Conservation (phyloP, 352 stramenopile genomes). For the Albugo candida region DNA sequence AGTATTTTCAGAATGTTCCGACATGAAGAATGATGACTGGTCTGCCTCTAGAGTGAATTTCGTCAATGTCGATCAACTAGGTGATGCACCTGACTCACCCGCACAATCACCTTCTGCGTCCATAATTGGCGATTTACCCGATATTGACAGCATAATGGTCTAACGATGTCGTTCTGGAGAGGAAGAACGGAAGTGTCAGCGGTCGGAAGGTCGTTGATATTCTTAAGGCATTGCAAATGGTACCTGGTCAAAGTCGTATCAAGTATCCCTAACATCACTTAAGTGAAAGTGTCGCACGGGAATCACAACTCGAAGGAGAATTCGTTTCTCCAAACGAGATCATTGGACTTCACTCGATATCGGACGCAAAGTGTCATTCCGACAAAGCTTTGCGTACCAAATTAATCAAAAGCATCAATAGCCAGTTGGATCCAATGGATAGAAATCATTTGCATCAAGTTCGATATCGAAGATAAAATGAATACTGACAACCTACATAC, state of each 20-base stretch:
- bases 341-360: background rate
- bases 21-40: constrained; percentile 68
- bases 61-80: background rate
- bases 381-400: too few relatives aligned
- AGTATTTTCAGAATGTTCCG: constrained; percentile 53
- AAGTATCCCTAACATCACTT: constrained; percentile 75
- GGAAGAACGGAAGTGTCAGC: constrained; percentile 57
- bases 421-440: too few relatives aligned
- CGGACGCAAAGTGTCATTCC: too few relatives aligned
- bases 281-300: constrained; percentile 59
- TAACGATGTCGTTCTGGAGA: constrained; percentile 32
- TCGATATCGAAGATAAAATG: constrained; percentile 13
- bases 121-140: constrained; percentile 1
- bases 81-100: background rate
- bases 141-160: constrained; percentile 24
- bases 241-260: constrained; percentile 62
- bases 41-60: constrained; percentile 1
- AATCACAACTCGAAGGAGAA: constrained; percentile 66
- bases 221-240: constrained; percentile 47
- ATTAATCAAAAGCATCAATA: too few relatives aligned
- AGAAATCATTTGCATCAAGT: too few relatives aligned
- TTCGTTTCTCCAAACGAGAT: constrained; percentile 26
- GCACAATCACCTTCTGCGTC: background rate
- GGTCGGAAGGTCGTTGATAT: constrained; percentile 55
- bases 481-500: constrained; percentile 52